Evolutionary conservation across 208 protist genomes (phyloP).

Genomic region (Acanthamoeba lugdunensis): DNA sequence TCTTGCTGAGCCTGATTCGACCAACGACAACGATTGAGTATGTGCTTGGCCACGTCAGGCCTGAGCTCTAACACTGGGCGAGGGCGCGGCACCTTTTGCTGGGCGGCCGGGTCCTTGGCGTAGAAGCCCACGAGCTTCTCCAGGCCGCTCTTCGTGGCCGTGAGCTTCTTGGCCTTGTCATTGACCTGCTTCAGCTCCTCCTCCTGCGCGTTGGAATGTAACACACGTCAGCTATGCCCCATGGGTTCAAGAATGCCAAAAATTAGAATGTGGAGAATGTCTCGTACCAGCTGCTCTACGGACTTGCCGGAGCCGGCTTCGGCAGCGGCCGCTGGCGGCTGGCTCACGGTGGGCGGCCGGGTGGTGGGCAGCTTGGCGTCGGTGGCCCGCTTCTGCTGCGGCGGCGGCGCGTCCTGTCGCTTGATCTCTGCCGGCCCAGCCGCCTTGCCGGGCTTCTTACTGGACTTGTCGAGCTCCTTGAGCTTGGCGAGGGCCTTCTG

Average conservation of each 20-base stretch:
- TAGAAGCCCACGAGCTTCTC: constrained; percentile 26
- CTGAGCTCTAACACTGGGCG: neutral
- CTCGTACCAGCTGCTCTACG: neutral
- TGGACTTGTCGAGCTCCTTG: neutral
- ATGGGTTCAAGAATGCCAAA: neutral
- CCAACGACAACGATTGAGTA: neutral
- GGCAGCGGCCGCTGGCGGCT: too few relatives aligned
- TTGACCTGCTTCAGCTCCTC: neutral
- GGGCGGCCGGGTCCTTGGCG: neutral
- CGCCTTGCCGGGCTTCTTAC: neutral
- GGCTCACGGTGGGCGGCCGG: too few relatives aligned
- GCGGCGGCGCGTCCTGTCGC: neutral
- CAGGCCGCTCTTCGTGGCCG: neutral
- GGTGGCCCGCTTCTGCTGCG: too few relatives aligned
- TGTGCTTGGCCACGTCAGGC: neutral
- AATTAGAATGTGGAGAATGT: neutral
- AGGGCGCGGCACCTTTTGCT: constrained; percentile 10
- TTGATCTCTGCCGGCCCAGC: neutral
- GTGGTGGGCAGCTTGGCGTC: too few relatives aligned
- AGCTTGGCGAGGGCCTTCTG: neutral
- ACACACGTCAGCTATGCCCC: neutral
- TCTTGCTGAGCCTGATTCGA: neutral
- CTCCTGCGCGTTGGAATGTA: neutral
- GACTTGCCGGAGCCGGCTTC: too few relatives aligned
- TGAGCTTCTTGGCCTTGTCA: neutral